Conservation (phyloP, 192 early-diverging fungal genomes). For the Gonapodya prolifera region DNA sequence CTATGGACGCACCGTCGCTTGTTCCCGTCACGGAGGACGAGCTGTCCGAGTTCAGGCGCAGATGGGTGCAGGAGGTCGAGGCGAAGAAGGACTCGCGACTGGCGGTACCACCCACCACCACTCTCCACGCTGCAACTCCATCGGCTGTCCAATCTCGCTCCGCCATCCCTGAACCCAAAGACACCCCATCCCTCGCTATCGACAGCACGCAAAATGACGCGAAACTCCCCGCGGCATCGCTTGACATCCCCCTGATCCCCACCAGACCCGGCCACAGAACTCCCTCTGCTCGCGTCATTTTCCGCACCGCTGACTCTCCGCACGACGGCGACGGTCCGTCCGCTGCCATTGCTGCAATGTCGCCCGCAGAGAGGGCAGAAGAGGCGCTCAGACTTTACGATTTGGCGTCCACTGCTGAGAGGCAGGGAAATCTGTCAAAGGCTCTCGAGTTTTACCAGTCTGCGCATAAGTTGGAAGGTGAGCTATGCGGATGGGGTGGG, state of each 20-base stretch:
- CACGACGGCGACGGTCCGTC: not conserved
- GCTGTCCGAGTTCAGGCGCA: not conserved
- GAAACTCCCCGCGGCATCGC: not conserved
- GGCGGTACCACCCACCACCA: not conserved
- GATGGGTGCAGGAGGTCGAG: not conserved
- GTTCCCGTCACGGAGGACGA: not conserved
- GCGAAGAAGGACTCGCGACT: not conserved
- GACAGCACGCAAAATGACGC: not conserved
- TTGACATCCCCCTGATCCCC: not conserved
- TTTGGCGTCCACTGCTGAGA: not conserved
- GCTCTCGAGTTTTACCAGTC: constrained; percentile 3
- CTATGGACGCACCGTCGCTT: not conserved
- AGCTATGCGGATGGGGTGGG: too few species aligned
- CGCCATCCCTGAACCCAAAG: not conserved
- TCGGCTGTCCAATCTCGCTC: not conserved
- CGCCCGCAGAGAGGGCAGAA: not conserved
- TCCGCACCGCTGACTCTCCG: not conserved
- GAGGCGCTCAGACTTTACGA: constrained; percentile 1
- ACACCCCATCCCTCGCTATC: not conserved
- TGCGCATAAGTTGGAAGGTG: not conserved
- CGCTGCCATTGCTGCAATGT: not conserved
- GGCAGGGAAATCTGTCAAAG: constrained; percentile 2
- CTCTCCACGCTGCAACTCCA: not conserved
- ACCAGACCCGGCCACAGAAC: not conserved
- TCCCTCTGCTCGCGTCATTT: not conserved